Percentiles rank a stretch among this genome's conserved stretches.
Conservation (phyloP, 169 alveolate species). For the Plasmodium gallinaceum region DNA sequence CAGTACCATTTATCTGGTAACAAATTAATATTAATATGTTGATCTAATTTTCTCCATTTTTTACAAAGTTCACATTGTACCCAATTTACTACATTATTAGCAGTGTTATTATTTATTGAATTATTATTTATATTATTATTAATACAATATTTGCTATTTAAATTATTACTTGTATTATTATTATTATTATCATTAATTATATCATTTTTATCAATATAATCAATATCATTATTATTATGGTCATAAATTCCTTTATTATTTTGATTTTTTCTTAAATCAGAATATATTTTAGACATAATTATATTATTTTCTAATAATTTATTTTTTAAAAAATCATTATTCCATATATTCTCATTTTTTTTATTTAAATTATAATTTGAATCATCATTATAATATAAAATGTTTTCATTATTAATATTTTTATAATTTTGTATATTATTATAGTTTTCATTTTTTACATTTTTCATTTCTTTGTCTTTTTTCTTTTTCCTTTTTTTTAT, state of each 20-base stretch:
- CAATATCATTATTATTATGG: neutral
- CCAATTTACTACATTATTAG: constrained; percentile 81
- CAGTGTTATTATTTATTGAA: neutral
- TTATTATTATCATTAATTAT: neutral
- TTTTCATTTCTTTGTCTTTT: constrained; percentile 13
- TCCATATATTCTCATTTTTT: neutral
- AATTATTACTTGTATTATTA: neutral
- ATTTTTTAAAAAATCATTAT: neutral
- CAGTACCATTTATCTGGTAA: constrained; percentile 88
- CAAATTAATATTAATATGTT: constrained; percentile 77
- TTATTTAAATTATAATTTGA: neutral
- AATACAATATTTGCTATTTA: neutral
- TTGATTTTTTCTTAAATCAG: constrained; percentile 2
- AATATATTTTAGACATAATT: constrained; percentile 13
- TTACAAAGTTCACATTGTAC: constrained; percentile 86
- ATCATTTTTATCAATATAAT: neutral
- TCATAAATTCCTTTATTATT: neutral
- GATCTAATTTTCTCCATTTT: constrained; percentile 84
- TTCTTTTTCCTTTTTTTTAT: constrained; percentile 14
- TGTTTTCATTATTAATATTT: constrained; percentile 51
- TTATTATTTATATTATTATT: neutral
- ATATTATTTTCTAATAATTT: constrained; percentile 2
- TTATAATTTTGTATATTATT: constrained; percentile 12
- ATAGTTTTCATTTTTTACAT: constrained; percentile 3
- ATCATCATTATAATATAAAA: neutral